Conservation (phyloP, 345 rosid species). For the Gynandropsis gynandra region DNA sequence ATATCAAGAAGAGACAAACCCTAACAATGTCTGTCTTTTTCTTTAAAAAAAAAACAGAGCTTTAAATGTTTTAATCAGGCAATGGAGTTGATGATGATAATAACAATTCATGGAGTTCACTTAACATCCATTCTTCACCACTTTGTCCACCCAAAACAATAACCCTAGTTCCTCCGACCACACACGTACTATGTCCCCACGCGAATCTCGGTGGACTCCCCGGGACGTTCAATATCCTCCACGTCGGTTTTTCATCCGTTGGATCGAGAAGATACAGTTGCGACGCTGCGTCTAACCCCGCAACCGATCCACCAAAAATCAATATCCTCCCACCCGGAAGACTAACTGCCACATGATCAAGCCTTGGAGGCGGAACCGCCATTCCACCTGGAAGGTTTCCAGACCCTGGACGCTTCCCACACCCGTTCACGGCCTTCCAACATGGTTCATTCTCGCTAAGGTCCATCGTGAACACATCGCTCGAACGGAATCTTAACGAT, state of each 20-base stretch:
- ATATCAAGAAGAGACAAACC: too few relatives aligned
- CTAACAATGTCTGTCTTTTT: too few relatives aligned
- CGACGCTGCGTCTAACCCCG: slow-evolving; percentile 85
- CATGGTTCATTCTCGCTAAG: slow-evolving; percentile 81
- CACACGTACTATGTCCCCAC: slow-evolving; percentile 95
- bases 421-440: slow-evolving; percentile 74
- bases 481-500: slow-evolving; percentile 78
- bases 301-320: slow-evolving; percentile 87
- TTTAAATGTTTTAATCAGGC: too few relatives aligned
- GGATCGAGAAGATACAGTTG: slow-evolving; percentile 87
- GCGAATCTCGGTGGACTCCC: slow-evolving; percentile 85
- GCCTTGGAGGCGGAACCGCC: slow-evolving; percentile 76
- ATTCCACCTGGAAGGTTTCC: slow-evolving; percentile 74
- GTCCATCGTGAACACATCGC: slow-evolving; percentile 92
- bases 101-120: slow-evolving; percentile 75
- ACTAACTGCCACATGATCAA: slow-evolving; percentile 84
- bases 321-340: slow-evolving; percentile 81
- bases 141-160: slow-evolving; percentile 89
- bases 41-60: too few relatives aligned
- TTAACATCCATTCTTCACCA: slow-evolving; percentile 95
- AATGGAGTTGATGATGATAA: slow-evolving; percentile 21
- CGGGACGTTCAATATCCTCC: slow-evolving; percentile 74
- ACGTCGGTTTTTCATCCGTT: slow-evolving; percentile 75
- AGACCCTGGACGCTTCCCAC: slow-evolving; percentile 59
- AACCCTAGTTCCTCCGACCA: slow-evolving; percentile 85